These are phyloP conservation scores for Calonectria pteridis DNA, from an alignment of 2,329 filamentous ascomycete species.

Conservation along the genomic window DNA sequence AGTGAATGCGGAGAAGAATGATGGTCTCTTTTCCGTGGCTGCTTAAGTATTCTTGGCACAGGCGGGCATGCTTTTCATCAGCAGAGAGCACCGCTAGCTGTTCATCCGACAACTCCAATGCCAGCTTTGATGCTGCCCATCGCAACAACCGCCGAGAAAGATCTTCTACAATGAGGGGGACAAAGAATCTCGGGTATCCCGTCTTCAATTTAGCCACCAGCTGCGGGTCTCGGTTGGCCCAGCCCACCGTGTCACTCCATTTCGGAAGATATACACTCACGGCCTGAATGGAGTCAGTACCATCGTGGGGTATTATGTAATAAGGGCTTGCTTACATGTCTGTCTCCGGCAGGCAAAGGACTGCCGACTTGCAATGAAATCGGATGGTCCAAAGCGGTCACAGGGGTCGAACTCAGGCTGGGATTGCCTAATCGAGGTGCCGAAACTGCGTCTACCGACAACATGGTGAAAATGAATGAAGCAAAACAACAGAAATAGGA, in stretches of 20 bases:
- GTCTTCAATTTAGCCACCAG: conserved; percentile 39
- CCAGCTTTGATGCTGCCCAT: conserved; percentile 18
- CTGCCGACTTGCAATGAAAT: conserved; percentile 29
- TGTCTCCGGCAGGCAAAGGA: conserved; percentile 42
- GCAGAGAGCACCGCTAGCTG: neutral
- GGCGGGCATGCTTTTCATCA: conserved; percentile 23
- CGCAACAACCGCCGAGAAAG: conserved; percentile 36
- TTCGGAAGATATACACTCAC: conserved; percentile 48
- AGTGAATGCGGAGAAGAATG: conserved; percentile 20
- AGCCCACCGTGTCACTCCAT: conserved; percentile 44
- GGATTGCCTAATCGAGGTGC: neutral
- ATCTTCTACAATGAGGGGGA: conserved; percentile 38
- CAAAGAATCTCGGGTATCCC: conserved; percentile 47
- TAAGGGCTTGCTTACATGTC: conserved; percentile 37
- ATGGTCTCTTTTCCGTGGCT: neutral
- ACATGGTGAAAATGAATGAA: neutral
- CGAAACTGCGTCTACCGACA: neutral
- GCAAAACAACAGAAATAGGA: neutral
- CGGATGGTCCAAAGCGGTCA: neutral
- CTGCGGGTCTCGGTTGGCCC: conserved; percentile 37
- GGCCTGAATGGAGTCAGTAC: conserved; percentile 28
- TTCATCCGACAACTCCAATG: neutral
- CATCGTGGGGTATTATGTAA: neutral
- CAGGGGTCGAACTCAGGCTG: neutral
- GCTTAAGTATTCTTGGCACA: conserved; percentile 37